Percentiles rank a stretch among this genome's conserved stretches.
These are phyloP conservation scores for Lecanoromycetidae sp. DNA, from an alignment of 2,329 filamentous ascomycete genomes.

Conservation along the genomic window DNA sequence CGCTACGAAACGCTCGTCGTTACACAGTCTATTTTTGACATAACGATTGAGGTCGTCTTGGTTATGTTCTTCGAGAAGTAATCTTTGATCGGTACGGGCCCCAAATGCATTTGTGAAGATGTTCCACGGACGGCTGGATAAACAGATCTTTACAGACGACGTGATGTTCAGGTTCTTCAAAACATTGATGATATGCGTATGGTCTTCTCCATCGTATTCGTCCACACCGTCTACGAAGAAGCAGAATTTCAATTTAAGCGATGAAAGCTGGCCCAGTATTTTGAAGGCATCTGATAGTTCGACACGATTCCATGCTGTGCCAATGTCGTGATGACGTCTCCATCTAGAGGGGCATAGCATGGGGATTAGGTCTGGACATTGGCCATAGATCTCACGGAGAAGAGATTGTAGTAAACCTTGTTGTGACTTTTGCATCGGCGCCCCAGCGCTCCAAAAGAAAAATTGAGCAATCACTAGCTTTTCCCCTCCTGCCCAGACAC, in stretches of 20 bases:
- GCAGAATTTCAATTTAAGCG: not conserved
- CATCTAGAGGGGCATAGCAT: slow-evolving; percentile 2
- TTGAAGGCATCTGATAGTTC: not conserved
- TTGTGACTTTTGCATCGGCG: slow-evolving; percentile 2
- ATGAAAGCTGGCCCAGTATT: not conserved
- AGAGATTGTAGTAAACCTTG: not conserved
- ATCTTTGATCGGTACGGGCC: not conserved
- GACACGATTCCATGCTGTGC: not conserved
- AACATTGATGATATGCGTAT: not conserved
- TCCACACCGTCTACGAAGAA: slow-evolving; percentile 7
- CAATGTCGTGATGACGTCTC: slow-evolving; percentile 16
- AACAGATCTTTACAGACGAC: slow-evolving; percentile 21
- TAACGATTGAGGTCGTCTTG: not conserved
- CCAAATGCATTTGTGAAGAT: slow-evolving; percentile 1
- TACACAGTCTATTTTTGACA: not conserved
- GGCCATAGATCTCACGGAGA: slow-evolving; percentile 11
- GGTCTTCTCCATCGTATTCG: slow-evolving; percentile 3
- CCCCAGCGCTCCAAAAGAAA: slow-evolving; percentile 15
- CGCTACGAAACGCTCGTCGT: not conserved
- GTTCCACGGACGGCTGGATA: slow-evolving; percentile 26
- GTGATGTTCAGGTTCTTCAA: not conserved
- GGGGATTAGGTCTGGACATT: slow-evolving; percentile 6
- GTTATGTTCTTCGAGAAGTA: slow-evolving; percentile 2
- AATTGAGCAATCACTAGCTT: slow-evolving; percentile 15
- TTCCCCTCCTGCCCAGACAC: slow-evolving; percentile 1